Conservation (phyloP, 441 rosid species). For the Populus hybrid region DNA sequence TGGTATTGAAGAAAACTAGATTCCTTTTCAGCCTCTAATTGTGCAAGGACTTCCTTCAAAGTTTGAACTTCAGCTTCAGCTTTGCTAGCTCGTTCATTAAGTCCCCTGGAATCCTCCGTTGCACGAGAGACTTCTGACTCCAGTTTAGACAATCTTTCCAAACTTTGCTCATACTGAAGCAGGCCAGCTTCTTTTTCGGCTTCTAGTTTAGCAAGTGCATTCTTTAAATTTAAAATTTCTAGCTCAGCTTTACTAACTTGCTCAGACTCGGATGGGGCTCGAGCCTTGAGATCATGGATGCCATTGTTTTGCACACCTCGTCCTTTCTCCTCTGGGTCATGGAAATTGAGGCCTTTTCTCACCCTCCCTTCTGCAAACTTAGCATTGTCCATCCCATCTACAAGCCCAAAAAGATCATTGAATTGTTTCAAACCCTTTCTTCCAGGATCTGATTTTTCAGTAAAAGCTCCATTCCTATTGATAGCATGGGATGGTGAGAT, state of each 20-base stretch:
- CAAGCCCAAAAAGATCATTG: constrained; percentile 43
- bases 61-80: constrained; percentile 75
- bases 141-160: constrained; percentile 62
- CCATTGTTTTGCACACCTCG: constrained; percentile 24
- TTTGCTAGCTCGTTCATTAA: constrained; percentile 56
- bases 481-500: constrained; percentile 37
- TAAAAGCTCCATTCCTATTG: constrained; percentile 58
- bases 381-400: constrained; percentile 24
- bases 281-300: constrained; percentile 36
- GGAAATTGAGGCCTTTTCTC: constrained; percentile 69
- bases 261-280: constrained; percentile 55
- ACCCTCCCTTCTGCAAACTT: constrained; percentile 48
- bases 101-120: constrained; percentile 52
- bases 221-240: constrained; percentile 68
- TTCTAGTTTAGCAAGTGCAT: constrained; percentile 73
- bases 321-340: constrained; percentile 50
- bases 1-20: constrained; percentile 60
- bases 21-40: constrained; percentile 56
- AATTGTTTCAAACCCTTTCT: constrained; percentile 58
- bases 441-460: constrained; percentile 49
- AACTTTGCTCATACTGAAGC: constrained; percentile 65
- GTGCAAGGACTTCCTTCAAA: constrained; percentile 56
- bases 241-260: constrained; percentile 67
- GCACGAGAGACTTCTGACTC: constrained; percentile 74
- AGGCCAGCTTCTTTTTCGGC: constrained; percentile 82